Evolutionary conservation across 805 yeast genomes (phyloP).

Genomic region (Teunomyces kruisii): DNA sequence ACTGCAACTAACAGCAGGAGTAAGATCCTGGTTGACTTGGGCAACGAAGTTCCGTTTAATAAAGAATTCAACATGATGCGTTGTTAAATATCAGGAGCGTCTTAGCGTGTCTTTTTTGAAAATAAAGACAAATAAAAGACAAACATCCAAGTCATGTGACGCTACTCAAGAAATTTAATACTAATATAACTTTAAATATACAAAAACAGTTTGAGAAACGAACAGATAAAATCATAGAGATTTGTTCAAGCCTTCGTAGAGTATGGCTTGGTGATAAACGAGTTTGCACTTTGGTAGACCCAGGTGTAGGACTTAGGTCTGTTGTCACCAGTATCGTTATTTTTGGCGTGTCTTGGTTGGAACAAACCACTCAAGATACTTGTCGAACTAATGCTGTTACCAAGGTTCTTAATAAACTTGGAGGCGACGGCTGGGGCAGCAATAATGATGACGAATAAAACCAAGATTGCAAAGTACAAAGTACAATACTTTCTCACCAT

Average conservation of each 20-base stretch:
- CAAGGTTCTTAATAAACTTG: conserved; percentile 45
- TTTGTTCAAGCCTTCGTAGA: conserved; percentile 45
- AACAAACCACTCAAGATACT: conserved; percentile 64
- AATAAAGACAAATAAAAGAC: too few species aligned
- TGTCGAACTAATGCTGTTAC: conserved; percentile 26
- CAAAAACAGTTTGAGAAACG: conserved; percentile 8
- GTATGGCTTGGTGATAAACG: conserved; percentile 55
- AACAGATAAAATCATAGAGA: conserved; percentile 4
- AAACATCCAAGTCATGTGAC: conserved; percentile 1
- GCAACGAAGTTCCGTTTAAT: conserved; percentile 20
- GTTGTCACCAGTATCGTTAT: conserved; percentile 78
- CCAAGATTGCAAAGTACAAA: conserved; percentile 69
- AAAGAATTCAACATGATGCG: background rate
- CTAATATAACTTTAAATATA: conserved; percentile 7
- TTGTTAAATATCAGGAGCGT: background rate
- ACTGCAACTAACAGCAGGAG: conserved; percentile 38
- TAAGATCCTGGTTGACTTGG: conserved; percentile 49
- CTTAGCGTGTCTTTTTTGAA: background rate
- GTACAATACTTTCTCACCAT: conserved; percentile 93
- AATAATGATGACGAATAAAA: conserved; percentile 71
- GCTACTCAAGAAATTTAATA: background rate
- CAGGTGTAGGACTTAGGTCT: conserved; percentile 32
- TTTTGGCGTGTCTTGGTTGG: conserved; percentile 81
- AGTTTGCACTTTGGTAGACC: conserved; percentile 50
- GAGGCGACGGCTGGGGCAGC: conserved; percentile 92